Base-by-base conservation (phyloP, 2,329 filamentous ascomycete genomes). In the Fusarium sp. region DNA sequence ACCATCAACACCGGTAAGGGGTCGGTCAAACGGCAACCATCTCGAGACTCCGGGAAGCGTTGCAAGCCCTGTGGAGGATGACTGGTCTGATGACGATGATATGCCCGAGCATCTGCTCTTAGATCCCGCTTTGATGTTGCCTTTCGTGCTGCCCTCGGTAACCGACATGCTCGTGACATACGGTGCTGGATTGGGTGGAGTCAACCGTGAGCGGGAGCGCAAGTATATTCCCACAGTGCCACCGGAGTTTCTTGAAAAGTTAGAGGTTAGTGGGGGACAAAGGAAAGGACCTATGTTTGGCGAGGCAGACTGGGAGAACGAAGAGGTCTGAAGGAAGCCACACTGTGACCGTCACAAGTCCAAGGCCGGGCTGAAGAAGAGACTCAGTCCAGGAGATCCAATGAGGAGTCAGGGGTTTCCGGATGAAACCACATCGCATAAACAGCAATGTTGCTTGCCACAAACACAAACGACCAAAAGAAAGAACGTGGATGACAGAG, bases 101-200 rank as follows among this genome's bases (percentile, higher is more conserved):
- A 84, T 90, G 15, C 91, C 92, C 0, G 89, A 93, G 71, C 87
- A 92, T 63, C 85, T 98, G 36, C 88, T 98, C 43, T 81, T 98
- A 54, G 95, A 98, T 75, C 94, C 95, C 5, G 92, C 95, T 4
- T 84, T 97, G 63, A 97, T 98, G 87, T 86, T 99, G 26, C 96
- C 96, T 0, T 99, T 99, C 78, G 92, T 92, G n/a, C 84, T 99
- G 28, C 96, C 96, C 2, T 97, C 95, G 2, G 96, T 94, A 59
- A 98, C 95, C 26, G 96, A 99, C 79, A 99, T 99, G 96, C 86
- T 98, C 48, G 89, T 99, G 48, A 95, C 91, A 71, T 99, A 97
- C 75, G 96, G 96, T 1, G 95, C 96, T 14, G 96, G 96, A 1
- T 96, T 98, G 75, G 96, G 96, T 7, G 96, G 96, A 1, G 84